Conservation (phyloP, 1,284 basidiomycete species). For the Cystobasidiaceae sp. region DNA sequence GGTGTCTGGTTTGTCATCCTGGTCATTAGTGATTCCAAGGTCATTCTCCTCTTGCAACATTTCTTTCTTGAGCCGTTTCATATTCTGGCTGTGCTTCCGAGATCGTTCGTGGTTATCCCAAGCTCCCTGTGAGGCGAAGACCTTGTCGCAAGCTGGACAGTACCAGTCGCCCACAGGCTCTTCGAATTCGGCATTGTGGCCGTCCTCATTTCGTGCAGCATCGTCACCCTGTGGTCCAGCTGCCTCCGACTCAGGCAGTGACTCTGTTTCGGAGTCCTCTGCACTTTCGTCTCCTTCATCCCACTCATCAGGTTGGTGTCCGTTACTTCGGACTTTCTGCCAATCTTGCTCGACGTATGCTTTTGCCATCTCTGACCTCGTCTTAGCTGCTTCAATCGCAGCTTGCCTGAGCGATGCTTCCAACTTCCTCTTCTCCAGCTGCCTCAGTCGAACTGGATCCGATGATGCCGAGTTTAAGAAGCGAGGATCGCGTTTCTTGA, state of each 20-base stretch:
- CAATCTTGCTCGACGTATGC: constrained; percentile 44
- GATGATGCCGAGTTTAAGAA: constrained; percentile 6
- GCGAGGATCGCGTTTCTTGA: constrained; percentile 30
- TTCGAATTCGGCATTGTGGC: constrained; percentile 33
- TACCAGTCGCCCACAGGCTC: constrained; percentile 57
- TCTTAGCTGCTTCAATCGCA: constrained; percentile 37
- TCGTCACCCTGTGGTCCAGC: constrained; percentile 38
- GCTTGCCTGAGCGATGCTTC: constrained; percentile 37
- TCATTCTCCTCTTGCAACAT: constrained; percentile 73
- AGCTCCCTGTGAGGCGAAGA: constrained; percentile 83
- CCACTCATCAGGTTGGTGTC: constrained; percentile 48
- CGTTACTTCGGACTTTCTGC: constrained; percentile 51
- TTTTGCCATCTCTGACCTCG: constrained; percentile 40
- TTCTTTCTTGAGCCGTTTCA: constrained; percentile 59
- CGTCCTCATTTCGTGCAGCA: constrained; percentile 30
- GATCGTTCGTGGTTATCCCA: constrained; percentile 97
- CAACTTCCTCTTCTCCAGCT: constrained; percentile 57
- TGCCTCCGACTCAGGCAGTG: too few species aligned
- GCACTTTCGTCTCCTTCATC: constrained; percentile 58
- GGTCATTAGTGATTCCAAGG: constrained; percentile 51
- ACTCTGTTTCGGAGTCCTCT: too few species aligned
- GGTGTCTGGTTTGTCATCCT: constrained; percentile 25
- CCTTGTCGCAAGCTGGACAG: constrained; percentile 91
- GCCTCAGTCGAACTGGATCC: constrained; percentile 16
- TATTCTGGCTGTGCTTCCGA: constrained; percentile 86